A percentile compares a stretch with the other conserved stretches of the same genome.
Conservation (phyloP, 2,329 filamentous ascomycete genomes). For the Alternaria sp. region DNA sequence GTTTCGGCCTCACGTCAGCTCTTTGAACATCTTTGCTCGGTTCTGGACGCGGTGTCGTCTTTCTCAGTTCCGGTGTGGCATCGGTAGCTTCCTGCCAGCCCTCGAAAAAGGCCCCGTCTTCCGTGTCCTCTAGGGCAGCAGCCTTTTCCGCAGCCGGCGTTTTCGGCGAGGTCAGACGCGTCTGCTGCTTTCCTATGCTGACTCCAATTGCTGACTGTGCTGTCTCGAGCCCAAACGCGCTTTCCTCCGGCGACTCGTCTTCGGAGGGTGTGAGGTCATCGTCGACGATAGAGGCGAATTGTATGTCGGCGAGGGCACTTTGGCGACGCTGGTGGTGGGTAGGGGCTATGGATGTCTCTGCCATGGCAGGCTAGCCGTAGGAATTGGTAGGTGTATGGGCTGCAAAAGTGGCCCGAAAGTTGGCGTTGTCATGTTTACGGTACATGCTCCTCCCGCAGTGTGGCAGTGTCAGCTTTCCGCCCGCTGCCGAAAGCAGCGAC, state of each 20-base stretch:
- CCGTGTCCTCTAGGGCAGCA: slow-evolving; percentile 58
- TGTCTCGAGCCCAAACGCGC: slow-evolving; percentile 46
- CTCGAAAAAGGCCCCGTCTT: slow-evolving; percentile 57
- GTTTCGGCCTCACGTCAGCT: background rate
- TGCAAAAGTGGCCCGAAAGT: slow-evolving; percentile 12
- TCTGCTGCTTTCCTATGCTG: slow-evolving; percentile 65
- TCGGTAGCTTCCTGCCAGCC: slow-evolving; percentile 40
- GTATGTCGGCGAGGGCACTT: slow-evolving; percentile 51
- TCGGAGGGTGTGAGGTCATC: slow-evolving; percentile 55
- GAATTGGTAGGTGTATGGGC: slow-evolving; percentile 1
- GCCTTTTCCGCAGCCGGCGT: slow-evolving; percentile 66
- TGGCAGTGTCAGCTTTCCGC: slow-evolving; percentile 38
- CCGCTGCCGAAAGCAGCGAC: slow-evolving; percentile 24
- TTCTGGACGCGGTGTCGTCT: background rate
- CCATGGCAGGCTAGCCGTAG: slow-evolving; percentile 23
- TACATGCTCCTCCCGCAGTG: slow-evolving; percentile 25
- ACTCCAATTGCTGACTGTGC: slow-evolving; percentile 61
- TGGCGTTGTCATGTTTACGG: slow-evolving; percentile 21
- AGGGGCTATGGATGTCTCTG: slow-evolving; percentile 19
- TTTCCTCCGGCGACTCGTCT: slow-evolving; percentile 47
- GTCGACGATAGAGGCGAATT: slow-evolving; percentile 50
- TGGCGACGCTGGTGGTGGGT: slow-evolving; percentile 24
- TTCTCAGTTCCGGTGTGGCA: background rate
- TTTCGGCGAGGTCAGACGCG: slow-evolving; percentile 61
- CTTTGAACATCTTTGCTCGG: background rate